Evolutionary conservation across 228 moss, liverwort and hornwort genomes (phyloP).

Genomic region (Sphagnum magellanicum): DNA sequence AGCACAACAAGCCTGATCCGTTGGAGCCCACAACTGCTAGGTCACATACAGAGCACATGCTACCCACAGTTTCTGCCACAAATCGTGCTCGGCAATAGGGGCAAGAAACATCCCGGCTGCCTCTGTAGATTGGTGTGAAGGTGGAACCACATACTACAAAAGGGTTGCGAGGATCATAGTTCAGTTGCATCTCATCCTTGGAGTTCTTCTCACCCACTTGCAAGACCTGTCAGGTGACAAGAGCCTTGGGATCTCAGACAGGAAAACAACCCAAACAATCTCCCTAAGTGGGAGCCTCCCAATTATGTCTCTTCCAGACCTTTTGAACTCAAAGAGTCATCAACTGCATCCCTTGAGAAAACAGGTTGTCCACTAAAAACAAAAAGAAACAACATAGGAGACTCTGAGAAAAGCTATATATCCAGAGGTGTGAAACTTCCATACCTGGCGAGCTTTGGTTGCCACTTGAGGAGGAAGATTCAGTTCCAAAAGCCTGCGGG

Average conservation of each 20-base stretch:
- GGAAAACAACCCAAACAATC: too few species aligned
- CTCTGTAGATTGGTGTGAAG: conserved; percentile 85
- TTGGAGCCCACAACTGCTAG: conserved; percentile 80
- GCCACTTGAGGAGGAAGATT: conserved; percentile 58
- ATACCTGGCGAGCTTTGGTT: conserved; percentile 79
- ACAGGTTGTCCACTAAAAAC: neutral
- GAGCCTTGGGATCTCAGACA: neutral
- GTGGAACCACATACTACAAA: conserved; percentile 91
- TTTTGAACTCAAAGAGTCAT: too few species aligned
- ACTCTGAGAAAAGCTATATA: neutral
- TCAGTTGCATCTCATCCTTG: conserved; percentile 68
- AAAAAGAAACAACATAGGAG: neutral
- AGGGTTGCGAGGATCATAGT: conserved; percentile 94
- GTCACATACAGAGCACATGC: conserved; percentile 84
- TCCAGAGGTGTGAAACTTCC: too few species aligned
- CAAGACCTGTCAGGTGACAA: conserved; percentile 34
- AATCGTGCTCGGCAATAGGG: conserved; percentile 88
- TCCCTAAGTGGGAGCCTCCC: too few species aligned
- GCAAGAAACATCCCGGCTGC: conserved; percentile 80
- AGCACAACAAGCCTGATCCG: conserved; percentile 85
- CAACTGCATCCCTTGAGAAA: too few species aligned
- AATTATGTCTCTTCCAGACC: too few species aligned
- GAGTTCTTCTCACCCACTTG: conserved; percentile 83
- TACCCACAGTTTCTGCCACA: conserved; percentile 65
- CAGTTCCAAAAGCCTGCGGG: conserved; percentile 66